Conservation (phyloP, 257 asterid genomes). For the Petrea volubilis region DNA sequence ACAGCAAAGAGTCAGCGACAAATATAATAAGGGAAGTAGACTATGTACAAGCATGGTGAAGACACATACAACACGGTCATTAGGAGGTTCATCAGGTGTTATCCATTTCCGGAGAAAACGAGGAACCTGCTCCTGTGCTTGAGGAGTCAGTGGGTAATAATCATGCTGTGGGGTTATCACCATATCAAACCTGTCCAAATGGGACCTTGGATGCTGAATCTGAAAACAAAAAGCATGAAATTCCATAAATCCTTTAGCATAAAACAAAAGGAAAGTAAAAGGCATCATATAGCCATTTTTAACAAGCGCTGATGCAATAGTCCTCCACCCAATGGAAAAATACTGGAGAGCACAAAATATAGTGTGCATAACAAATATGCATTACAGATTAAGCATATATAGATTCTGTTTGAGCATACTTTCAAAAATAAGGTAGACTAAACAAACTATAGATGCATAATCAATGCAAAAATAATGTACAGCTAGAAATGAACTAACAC, state of each 20-base stretch:
- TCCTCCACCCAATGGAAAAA: background rate
- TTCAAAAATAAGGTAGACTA: background rate
- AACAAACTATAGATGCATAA: background rate
- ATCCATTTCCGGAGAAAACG: slow-evolving; percentile 82
- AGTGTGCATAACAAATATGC: slow-evolving; percentile 6
- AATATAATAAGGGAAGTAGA: slow-evolving; percentile 2
- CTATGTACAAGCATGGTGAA: slow-evolving; percentile 15
- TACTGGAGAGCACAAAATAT: background rate
- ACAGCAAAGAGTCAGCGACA: slow-evolving; percentile 21
- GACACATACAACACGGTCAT: slow-evolving; percentile 68
- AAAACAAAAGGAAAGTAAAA: background rate
- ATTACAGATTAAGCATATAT: background rate
- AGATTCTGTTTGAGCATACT: background rate
- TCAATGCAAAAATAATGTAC: background rate
- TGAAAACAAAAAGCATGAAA: slow-evolving; percentile 42
- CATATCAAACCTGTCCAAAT: slow-evolving; percentile 89
- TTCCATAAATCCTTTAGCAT: background rate
- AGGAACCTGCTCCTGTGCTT: slow-evolving; percentile 83
- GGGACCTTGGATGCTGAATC: slow-evolving; percentile 98
- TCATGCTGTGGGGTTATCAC: slow-evolving; percentile 93
- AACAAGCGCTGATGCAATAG: background rate
- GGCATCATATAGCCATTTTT: background rate
- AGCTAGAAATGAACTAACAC: slow-evolving; percentile 2
- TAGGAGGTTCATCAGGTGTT: slow-evolving; percentile 83
- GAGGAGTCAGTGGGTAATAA: slow-evolving; percentile 78